Base-by-base conservation (phyloP, 1,284 basidiomycete genomes). In the Pascua sp. region DNA sequence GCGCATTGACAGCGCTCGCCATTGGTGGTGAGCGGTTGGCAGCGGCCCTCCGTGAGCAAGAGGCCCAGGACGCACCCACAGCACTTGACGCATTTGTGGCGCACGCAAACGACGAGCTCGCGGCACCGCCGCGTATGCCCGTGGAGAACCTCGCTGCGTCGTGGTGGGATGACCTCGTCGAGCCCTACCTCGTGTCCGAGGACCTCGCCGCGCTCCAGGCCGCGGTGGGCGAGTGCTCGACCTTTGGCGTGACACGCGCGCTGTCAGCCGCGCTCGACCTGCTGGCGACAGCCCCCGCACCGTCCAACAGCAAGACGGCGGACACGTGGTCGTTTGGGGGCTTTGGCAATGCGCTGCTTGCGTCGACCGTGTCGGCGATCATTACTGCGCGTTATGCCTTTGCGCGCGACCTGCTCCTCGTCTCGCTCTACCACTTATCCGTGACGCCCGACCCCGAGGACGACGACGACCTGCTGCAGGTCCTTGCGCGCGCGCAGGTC, bases 361-460 rank as follows among this genome's bases (percentile, higher is more conserved):
- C 71, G 1, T 69, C 75, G 11, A 59, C 64, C 1, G 52, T 77
- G 37, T 49, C 67, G 0, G 52, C 62, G 4, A 58, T 60, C 32
- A 61, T 78, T 41, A 57, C 63, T 7, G 63, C 67, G 8, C 69
- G 79, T 8, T 76, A 73, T 53, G 55, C 57, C 8, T 61, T 78
- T 17, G 67, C 73, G 5, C 60, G 71, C n/a, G 66, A 72, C 13
- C 51, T 76, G 17, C 64, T 78, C 4, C 62, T 78, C 1, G 63
- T 77, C 10, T 58, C 71, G 5, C 57, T 80, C 12, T 76, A 73
- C 57, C 56, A 73, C 32, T 66, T 73, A 4, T 51, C 64, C 8
- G 66, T 65, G 8, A 61, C 63, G 8, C 48, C 55, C 18, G 67
- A 72, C 38, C 53, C 66, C 0, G 61, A 63, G 15, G 62, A 57